Conservation (phyloP, 441 rosid species). For the Eugenia klotzschiana region DNA sequence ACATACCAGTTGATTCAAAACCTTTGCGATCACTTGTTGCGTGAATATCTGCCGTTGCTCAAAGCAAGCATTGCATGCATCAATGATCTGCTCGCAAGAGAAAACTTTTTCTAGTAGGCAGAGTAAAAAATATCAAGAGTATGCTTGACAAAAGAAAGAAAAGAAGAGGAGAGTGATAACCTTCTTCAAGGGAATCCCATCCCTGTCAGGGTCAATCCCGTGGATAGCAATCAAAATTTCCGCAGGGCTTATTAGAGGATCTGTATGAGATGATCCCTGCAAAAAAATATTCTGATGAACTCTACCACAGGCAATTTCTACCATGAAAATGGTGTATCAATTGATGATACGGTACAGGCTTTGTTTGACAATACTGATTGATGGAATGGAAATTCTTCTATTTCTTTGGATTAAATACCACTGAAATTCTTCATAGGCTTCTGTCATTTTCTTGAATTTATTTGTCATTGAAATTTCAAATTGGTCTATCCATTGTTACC, state of each 20-base stretch:
- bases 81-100: conserved; percentile 57
- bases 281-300: conserved; percentile 5
- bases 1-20: conserved; percentile 91
- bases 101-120: not conserved
- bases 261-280: conserved; percentile 73
- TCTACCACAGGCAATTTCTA: not conserved
- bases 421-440: not conserved
- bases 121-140: not conserved
- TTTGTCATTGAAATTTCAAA: not conserved
- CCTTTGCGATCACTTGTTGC: conserved; percentile 92
- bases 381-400: too few species aligned
- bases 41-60: conserved; percentile 81
- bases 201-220: conserved; percentile 83
- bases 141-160: not conserved
- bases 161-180: conserved; percentile 7
- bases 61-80: conserved; percentile 94
- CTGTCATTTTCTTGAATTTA: not conserved
- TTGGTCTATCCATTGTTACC: not conserved
- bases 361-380: not conserved
- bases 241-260: conserved; percentile 63
- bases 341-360: not conserved
- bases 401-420: not conserved
- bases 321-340: not conserved
- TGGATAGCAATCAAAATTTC: conserved; percentile 87
- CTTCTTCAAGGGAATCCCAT: conserved; percentile 90